A percentile compares a stretch with the other conserved stretches of the same genome.
Conservation (phyloP, 2,329 filamentous ascomycete genomes). For the Lecanicillium sp. region DNA sequence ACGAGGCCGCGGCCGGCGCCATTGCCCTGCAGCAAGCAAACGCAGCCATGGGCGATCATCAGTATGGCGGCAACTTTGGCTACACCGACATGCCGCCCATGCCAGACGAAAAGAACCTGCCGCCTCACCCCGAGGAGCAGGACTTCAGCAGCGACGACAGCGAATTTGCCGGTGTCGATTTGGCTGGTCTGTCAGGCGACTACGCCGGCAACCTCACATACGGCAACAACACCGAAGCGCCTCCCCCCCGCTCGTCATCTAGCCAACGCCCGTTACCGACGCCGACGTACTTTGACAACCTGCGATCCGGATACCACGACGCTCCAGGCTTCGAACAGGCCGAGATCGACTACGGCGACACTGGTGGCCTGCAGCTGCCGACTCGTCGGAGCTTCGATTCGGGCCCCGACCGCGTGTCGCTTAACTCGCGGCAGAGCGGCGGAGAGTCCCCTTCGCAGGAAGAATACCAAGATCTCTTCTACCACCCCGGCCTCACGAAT, state of each 20-base stretch:
- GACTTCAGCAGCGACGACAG: constrained; percentile 57
- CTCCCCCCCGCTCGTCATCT: constrained; percentile 31
- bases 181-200: constrained; percentile 68
- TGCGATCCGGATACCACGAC: constrained; percentile 24
- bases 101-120: constrained; percentile 31
- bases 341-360: constrained; percentile 79
- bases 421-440: constrained; percentile 50
- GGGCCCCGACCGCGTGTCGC: constrained; percentile 68
- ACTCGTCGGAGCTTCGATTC: constrained; percentile 84
- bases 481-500: constrained; percentile 72
- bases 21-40: constrained; percentile 72
- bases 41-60: constrained; percentile 65
- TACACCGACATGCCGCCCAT: constrained; percentile 27
- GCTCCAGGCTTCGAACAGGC: constrained; percentile 49
- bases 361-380: constrained; percentile 80
- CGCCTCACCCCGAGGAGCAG: constrained; percentile 45
- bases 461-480: constrained; percentile 86
- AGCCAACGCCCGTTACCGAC: constrained; percentile 42
- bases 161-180: constrained; percentile 64
- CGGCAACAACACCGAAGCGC: constrained; percentile 40
- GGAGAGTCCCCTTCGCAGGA: constrained; percentile 63
- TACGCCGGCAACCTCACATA: constrained; percentile 51
- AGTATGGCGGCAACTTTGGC: constrained; percentile 29
- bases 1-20: constrained; percentile 79
- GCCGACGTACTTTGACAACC: constrained; percentile 29